phyloP scores from a whole-genome alignment of 2,329 filamentous ascomycete genomes.

The Catunica adiposa region DNA sequence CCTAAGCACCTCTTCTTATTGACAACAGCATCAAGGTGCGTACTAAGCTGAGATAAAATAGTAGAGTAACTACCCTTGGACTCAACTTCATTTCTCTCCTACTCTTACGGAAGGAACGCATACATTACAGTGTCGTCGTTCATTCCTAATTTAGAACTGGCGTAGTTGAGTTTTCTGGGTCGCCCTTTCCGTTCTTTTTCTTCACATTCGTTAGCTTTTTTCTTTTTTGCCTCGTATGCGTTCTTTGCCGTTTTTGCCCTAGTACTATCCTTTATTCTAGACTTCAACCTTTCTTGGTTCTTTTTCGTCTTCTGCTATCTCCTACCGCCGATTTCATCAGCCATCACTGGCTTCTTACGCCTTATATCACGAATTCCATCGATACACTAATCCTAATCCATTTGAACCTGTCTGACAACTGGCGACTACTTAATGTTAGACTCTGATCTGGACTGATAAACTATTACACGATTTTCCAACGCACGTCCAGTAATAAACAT shows the following conservation, averaged over 20 bases:
- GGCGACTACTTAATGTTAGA: background rate
- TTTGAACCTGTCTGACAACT: background rate
- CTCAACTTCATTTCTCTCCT: too few relatives aligned
- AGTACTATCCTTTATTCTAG: background rate
- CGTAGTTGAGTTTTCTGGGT: background rate
- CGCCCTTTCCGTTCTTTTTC: conserved; percentile 1
- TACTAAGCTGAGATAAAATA: too few relatives aligned
- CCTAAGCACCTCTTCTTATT: background rate
- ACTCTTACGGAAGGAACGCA: background rate
- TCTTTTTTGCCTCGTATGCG: conserved; percentile 6
- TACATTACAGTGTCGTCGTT: background rate
- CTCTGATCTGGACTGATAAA: background rate
- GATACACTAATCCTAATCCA: background rate
- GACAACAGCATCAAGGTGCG: too few relatives aligned
- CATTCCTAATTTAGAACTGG: background rate
- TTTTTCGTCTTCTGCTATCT: background rate
- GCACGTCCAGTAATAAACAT: background rate
- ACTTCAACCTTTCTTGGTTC: conserved; percentile 1
- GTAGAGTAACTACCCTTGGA: too few relatives aligned
- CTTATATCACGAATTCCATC: background rate
- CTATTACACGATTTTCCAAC: background rate
- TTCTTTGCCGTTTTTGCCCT: background rate
- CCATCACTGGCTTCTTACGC: background rate
- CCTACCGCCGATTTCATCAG: background rate
- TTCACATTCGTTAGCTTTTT: conserved; percentile 3